Conservation (phyloP, 2,329 filamentous ascomycete species). For the Fusarium odoratissimum region DNA sequence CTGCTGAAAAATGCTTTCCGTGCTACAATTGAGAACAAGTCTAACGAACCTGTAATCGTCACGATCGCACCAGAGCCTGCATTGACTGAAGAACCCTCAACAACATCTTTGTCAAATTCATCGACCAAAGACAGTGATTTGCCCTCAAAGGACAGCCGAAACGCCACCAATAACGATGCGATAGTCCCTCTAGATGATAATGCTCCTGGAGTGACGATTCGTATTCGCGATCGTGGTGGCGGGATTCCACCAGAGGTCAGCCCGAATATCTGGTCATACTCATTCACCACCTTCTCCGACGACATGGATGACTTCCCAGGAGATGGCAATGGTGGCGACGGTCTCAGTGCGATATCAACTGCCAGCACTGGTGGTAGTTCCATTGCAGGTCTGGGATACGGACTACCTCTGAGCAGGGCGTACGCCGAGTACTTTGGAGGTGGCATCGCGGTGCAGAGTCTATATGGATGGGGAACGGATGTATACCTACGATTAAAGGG, state of each 20-base stretch:
- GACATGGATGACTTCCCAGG: slow-evolving; percentile 56
- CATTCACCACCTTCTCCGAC: slow-evolving; percentile 92
- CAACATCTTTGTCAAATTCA: slow-evolving; percentile 42
- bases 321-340: slow-evolving; percentile 58
- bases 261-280: slow-evolving; percentile 94
- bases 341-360: slow-evolving; percentile 79
- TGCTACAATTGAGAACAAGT: slow-evolving; percentile 87
- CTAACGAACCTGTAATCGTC: slow-evolving; percentile 85
- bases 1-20: slow-evolving; percentile 97
- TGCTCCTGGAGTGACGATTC: slow-evolving; percentile 89
- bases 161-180: slow-evolving; percentile 57
- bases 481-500: slow-evolving; percentile 75
- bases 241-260: slow-evolving; percentile 88
- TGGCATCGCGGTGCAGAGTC: slow-evolving; percentile 91
- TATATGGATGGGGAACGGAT: slow-evolving; percentile 90
- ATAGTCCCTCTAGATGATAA: slow-evolving; percentile 71
- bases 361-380: slow-evolving; percentile 80
- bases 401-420: slow-evolving; percentile 86
- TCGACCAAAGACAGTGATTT: slow-evolving; percentile 26
- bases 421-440: slow-evolving; percentile 99
- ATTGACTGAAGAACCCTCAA: slow-evolving; percentile 44
- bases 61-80: slow-evolving; percentile 83
- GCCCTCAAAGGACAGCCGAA: slow-evolving; percentile 47
- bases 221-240: slow-evolving; percentile 94
- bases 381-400: slow-evolving; percentile 94